A percentile compares a stretch with the other conserved stretches of the same genome.
Conservation (phyloP, 2,329 filamentous ascomycete genomes). For the Tolypocladium inflatum region DNA sequence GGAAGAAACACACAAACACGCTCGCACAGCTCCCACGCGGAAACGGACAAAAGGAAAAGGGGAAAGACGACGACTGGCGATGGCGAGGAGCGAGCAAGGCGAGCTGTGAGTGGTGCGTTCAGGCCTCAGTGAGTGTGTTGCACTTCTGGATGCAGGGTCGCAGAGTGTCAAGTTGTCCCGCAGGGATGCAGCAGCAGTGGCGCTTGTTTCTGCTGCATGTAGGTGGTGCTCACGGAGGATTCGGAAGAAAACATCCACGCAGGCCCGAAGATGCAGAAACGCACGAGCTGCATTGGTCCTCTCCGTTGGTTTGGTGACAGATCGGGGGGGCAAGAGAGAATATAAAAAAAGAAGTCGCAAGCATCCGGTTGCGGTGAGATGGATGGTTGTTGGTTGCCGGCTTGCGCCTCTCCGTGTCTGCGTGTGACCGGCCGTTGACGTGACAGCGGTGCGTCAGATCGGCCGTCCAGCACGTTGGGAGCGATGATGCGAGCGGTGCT, state of each 20-base stretch:
- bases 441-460: background rate
- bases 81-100: background rate
- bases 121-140: background rate
- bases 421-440: background rate
- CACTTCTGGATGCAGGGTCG: background rate
- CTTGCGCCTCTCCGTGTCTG: background rate
- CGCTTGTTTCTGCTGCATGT: background rate
- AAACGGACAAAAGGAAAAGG: background rate
- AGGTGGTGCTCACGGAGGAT: background rate
- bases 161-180: background rate
- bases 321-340: background rate
- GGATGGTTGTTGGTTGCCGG: background rate
- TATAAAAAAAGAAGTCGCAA: background rate
- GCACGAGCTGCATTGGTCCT: background rate
- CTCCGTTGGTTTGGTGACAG: background rate
- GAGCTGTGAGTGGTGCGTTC: background rate
- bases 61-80: background rate
- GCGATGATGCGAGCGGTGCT: background rate
- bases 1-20: background rate
- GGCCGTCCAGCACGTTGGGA: background rate
- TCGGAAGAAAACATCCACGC: background rate
- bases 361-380: background rate
- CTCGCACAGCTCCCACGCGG: background rate
- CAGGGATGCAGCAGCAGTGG: background rate
- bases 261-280: background rate